Percentiles rank a stretch among this genome's conserved stretches.
Evolutionary conservation across 441 rosid genomes (phyloP).

Genomic region (Adansonia madagascariensis): DNA sequence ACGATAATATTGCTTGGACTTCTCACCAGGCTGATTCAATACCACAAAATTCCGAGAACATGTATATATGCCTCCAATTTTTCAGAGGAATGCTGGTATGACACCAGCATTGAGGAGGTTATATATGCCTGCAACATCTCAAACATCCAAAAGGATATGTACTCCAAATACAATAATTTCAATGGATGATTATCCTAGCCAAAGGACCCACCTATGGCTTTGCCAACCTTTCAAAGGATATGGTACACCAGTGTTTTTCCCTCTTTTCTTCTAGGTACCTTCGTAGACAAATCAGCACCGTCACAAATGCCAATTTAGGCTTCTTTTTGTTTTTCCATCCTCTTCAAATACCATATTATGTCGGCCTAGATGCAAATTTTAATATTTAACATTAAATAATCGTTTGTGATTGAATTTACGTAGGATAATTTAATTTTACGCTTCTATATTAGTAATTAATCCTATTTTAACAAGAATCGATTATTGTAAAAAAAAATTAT

Average conservation of each 20-base stretch:
- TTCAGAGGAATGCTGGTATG: constrained; percentile 37
- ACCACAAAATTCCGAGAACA: constrained; percentile 34
- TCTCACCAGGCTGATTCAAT: constrained; percentile 27
- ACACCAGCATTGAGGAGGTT: constrained; percentile 40
- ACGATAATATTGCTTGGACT: constrained; percentile 24
- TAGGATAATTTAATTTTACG: no score
- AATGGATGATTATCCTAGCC: constrained; percentile 44
- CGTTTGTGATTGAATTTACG: background rate
- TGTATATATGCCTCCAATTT: constrained; percentile 35
- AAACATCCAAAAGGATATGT: constrained; percentile 33
- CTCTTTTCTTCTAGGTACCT: background rate
- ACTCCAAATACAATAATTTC: constrained; percentile 38
- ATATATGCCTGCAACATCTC: constrained; percentile 39
- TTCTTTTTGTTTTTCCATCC: background rate
- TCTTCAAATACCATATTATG: background rate
- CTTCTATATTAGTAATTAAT: no score
- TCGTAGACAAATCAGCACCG: background rate
- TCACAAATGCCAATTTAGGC: background rate
- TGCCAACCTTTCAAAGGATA: constrained; percentile 35
- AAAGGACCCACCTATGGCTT: constrained; percentile 28
- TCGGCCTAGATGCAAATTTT: background rate
- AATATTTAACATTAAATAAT: background rate
- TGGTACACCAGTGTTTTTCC: background rate
- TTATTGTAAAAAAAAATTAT: no score
- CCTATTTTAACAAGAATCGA: background rate